Evolutionary conservation across 441 rosid genomes (phyloP).

Genomic region (Syzygium syzygioides): DNA sequence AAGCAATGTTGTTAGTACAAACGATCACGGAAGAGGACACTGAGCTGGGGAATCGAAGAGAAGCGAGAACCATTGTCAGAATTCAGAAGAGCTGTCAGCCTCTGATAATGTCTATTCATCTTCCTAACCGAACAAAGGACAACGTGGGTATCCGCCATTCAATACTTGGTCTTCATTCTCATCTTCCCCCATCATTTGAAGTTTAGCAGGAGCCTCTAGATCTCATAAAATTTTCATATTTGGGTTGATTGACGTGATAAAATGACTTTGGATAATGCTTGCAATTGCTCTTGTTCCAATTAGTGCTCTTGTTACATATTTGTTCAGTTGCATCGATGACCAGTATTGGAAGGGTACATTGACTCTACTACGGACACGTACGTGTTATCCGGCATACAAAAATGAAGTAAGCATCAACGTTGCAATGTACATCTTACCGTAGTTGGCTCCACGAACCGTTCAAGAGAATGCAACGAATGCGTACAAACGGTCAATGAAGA

Average conservation of each 20-base stretch:
- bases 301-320: neutral
- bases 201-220: no score
- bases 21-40: neutral
- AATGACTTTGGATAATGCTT: neutral
- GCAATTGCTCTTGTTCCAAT: neutral
- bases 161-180: neutral
- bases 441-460: neutral
- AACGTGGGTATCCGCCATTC: neutral
- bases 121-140: neutral
- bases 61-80: neutral
- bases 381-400: neutral
- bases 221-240: neutral
- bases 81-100: neutral
- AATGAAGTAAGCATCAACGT: neutral
- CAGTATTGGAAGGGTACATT: neutral
- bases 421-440: neutral
- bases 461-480: neutral
- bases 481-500: neutral
- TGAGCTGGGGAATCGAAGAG: neutral
- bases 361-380: neutral
- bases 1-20: neutral
- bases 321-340: neutral
- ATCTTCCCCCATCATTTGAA: neutral
- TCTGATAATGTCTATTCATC: neutral
- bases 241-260: neutral